A percentile compares a stretch with the other conserved stretches of the same genome.
These are phyloP conservation scores for Periglandula ipomoeae DNA, from an alignment of 2,329 filamentous ascomycete genomes.

Conservation along the genomic window DNA sequence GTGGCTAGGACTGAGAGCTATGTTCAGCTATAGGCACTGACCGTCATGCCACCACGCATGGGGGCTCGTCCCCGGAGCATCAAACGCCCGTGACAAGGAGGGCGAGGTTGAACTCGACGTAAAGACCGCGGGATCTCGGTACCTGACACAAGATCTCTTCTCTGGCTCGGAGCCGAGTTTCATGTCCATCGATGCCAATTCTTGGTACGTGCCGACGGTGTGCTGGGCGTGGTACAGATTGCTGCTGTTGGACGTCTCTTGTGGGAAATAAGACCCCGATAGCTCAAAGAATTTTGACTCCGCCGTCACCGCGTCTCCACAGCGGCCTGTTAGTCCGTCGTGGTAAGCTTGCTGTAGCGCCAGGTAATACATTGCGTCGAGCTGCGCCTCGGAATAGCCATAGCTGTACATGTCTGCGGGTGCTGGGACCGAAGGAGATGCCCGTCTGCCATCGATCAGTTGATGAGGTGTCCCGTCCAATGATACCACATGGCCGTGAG, in stretches of 20 bases:
- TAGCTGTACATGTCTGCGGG: background rate
- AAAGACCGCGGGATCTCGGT: background rate
- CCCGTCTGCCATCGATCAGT: background rate
- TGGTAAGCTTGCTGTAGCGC: background rate
- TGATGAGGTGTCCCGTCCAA: background rate
- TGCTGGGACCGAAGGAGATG: background rate
- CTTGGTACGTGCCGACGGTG: background rate
- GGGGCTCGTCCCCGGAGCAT: background rate
- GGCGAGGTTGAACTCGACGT: background rate
- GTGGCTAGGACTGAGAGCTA: background rate
- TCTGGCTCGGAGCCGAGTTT: background rate
- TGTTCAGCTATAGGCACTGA: constrained; percentile 3
- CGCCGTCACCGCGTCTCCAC: background rate
- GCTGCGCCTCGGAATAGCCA: background rate
- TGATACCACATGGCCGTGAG: constrained; percentile 11
- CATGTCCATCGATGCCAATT: background rate
- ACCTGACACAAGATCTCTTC: background rate
- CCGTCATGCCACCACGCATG: constrained; percentile 3
- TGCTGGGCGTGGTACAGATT: background rate
- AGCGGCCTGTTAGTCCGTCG: background rate
- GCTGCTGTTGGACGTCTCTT: background rate
- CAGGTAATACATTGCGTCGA: background rate
- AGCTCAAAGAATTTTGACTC: background rate
- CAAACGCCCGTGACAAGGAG: background rate
- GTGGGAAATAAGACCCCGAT: background rate